Base-by-base conservation (phyloP, 139 green algal species). In the Trebouxia sp. region DNA sequence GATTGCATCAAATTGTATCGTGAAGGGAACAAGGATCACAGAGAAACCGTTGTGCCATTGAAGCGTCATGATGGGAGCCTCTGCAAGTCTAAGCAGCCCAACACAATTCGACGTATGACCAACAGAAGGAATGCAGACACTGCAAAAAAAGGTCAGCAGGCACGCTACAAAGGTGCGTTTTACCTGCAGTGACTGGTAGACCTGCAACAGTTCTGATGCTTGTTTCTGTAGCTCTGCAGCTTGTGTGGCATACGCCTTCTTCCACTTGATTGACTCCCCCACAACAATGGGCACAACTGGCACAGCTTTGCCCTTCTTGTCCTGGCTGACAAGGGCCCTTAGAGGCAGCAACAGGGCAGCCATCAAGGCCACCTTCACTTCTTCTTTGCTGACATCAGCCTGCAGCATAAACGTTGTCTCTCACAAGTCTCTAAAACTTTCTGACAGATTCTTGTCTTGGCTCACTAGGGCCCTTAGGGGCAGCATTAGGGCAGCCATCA, bases 301-400 rank as follows among this genome's bases (percentile, higher is more conserved):
- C 43, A 62, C 48, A 20, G 74, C 55, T 6, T 82, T 80, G 85
- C 85, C 92, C 82, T 91, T 93, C 41, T 76, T 66, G 7, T 41
- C 75, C 12, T 65, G 48, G 45, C 84, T 76, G 30, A 69, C 17
- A n/a, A 84, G 15, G 3, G 56, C 50, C 10, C 90, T 85, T 55
- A 97, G 76, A 9, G 93, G 93, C 84, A 97, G 86, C 76, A 97
- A 82, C 76, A 95, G 84, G 1, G 91, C 92, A 10, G 92, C 88
- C 58, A 97, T 76, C 62, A 97, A 80, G 35, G 89, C 76, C 14
- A 92, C 83, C 37, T 91, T 85, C 37, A 83, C 83, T 14, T 92
- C 88, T 41, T 96, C 92, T 43, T 82, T 80, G 45, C 85, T 69
- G 39, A 92, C 83, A 83, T 74, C 51, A 26, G 28, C 30, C 55